These are phyloP conservation scores for Podila minutissima DNA, from an alignment of 192 early-diverging fungal genomes.

Conservation along the genomic window DNA sequence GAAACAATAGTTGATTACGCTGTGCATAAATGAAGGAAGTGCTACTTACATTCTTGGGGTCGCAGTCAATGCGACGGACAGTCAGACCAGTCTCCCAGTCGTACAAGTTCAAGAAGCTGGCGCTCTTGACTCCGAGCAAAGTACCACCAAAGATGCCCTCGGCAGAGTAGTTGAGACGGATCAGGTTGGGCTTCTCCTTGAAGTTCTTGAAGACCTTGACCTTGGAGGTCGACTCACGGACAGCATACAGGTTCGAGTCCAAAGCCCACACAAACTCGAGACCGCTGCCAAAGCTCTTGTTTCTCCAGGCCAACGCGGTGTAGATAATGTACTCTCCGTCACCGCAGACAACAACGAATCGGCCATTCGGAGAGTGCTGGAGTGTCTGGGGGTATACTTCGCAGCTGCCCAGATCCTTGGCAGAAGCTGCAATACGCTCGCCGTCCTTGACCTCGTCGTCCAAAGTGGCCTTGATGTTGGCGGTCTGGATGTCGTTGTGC, in stretches of 20 bases:
- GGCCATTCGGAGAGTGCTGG: constrained; percentile 96
- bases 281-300: constrained; percentile 98
- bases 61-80: constrained; percentile 95
- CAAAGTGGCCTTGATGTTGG: constrained; percentile 88
- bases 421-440: constrained; percentile 84
- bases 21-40: no score
- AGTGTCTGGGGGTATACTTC: constrained; percentile 97
- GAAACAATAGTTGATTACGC: neutral
- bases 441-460: constrained; percentile 92
- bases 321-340: constrained; percentile 99
- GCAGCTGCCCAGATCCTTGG: constrained; percentile 98
- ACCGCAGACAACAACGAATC: constrained; percentile 98
- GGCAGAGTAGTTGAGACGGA: constrained; percentile 83
- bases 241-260: constrained; percentile 97
- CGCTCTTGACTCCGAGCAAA: constrained; percentile 88
- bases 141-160: constrained; percentile 97
- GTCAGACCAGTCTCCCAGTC: constrained; percentile 97
- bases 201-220: constrained; percentile 95
- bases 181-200: constrained; percentile 85
- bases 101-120: constrained; percentile 91
- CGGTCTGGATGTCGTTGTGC: constrained; percentile 96
- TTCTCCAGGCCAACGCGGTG: constrained; percentile 99
- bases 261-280: constrained; percentile 99
- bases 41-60: constrained; percentile 74
- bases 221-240: constrained; percentile 91